Percentiles rank a stretch among this genome's conserved stretches.
These are phyloP conservation scores for Irpex sp. DNA, from an alignment of 1,284 basidiomycete genomes.

Conservation along the genomic window DNA sequence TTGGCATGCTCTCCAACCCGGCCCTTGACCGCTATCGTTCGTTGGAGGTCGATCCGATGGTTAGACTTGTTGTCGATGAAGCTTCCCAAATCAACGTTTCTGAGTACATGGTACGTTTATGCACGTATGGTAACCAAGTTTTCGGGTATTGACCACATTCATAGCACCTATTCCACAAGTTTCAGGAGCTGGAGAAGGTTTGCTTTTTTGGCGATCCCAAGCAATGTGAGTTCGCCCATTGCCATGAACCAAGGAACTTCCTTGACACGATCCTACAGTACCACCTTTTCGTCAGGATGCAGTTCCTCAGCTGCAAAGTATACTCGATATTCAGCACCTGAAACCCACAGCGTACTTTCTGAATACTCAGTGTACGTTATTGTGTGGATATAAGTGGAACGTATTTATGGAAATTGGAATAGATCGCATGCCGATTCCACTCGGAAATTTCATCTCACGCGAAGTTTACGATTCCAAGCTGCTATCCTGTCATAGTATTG, in stretches of 20 bases:
- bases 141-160: conserved; percentile 1
- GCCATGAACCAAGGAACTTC: too few species aligned
- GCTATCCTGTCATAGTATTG: conserved; percentile 31
- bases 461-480: conserved; percentile 38
- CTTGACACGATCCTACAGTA: conserved; percentile 29
- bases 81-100: conserved; percentile 44
- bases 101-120: conserved; percentile 37
- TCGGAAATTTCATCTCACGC: conserved; percentile 45
- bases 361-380: conserved; percentile 40
- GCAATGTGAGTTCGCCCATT: conserved; percentile 32
- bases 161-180: conserved; percentile 35
- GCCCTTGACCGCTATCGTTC: conserved; percentile 27
- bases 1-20: conserved; percentile 42
- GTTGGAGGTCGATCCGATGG: conserved; percentile 33
- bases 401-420: not conserved
- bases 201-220: conserved; percentile 46
- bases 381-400: not conserved
- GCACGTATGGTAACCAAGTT: not conserved
- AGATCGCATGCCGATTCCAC: conserved; percentile 48
- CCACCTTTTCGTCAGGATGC: conserved; percentile 44
- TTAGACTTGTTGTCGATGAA: conserved; percentile 43
- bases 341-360: conserved; percentile 32
- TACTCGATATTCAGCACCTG: conserved; percentile 46
- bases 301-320: conserved; percentile 35
- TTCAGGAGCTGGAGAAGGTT: conserved; percentile 31